Conservation (phyloP, 2,329 filamentous ascomycete species). For the Biscogniauxia sp. region DNA sequence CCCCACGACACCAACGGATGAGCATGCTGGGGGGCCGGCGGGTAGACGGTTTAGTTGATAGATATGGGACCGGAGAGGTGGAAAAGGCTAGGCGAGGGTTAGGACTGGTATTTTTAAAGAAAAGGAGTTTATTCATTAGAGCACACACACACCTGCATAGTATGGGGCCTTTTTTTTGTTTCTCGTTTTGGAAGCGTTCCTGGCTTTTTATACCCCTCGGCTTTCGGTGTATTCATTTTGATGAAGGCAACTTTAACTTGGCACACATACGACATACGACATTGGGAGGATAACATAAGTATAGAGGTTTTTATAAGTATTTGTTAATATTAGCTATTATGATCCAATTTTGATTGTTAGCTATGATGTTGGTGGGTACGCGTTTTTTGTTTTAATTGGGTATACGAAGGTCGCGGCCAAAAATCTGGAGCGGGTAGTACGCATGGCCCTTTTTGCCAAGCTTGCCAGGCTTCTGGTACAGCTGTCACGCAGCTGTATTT, state of each 20-base stretch:
- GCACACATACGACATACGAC: background rate
- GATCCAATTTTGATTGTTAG: no score
- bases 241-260: background rate
- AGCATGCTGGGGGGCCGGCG: constrained; percentile 24
- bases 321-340: no score
- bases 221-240: background rate
- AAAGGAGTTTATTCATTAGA: background rate
- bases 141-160: no score
- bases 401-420: no score
- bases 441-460: no score
- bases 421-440: no score
- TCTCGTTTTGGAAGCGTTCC: background rate
- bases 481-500: no score
- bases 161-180: no score
- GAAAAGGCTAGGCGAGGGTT: no score
- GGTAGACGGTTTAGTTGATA: constrained; percentile 14
- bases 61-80: background rate
- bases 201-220: background rate
- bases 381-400: no score
- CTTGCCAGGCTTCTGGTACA: no score
- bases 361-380: no score
- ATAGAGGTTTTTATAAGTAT: background rate
- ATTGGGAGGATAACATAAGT: background rate
- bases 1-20: constrained; percentile 25
- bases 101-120: background rate